Base-by-base conservation (phyloP, 2,329 filamentous ascomycete species). In the Chaetomium sp. region DNA sequence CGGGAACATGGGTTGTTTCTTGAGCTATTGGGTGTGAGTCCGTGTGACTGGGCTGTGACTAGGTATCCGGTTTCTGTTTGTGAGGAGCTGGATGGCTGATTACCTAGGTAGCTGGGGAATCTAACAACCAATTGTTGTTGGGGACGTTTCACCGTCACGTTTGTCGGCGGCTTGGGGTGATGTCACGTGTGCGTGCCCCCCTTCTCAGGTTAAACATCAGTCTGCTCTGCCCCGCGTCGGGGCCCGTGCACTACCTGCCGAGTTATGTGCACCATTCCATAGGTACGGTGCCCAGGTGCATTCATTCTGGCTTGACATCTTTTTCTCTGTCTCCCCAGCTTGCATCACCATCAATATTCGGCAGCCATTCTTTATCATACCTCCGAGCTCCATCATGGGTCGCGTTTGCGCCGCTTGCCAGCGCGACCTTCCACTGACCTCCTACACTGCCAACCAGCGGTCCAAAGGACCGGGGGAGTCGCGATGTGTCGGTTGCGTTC, bases 401-500 rank as follows among this genome's bases (percentile, higher is more conserved):
- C 59, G 61, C 19, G 40, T 53, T 32, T 67, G 65, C 53, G 61
- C 56, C 35, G 56, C 61, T 2, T 68, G 64, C 51, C n/a, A 35
- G 6, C 65, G 64, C 49, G 5, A 60, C n/a, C 61, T 68, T 9
- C 65, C 65, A 19, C 59, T 46, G 35, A 61, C 67, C 1, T 66
- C 65, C 7, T 69, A 66, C 55, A 62, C 66, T 19, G 42, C 57
- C 42, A 66, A 65, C 44, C 64, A 69, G 58, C 66, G 47, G 40
- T 52, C 62, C 46, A 64, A 62, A 14, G 59, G 60, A 9, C 1
- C 6, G 2, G 64, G 64, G n/a, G 6, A 51, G 5, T 66, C 65
- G n/a, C 63, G 61, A 56, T 67, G 65, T 48, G 61, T 60, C 1
- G 52, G 53, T 27, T 67, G 58, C 42, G 58, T 62, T 14, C 56